Conservation (phyloP, 2,329 filamentous ascomycete species). For the Laburnicola sp. region DNA sequence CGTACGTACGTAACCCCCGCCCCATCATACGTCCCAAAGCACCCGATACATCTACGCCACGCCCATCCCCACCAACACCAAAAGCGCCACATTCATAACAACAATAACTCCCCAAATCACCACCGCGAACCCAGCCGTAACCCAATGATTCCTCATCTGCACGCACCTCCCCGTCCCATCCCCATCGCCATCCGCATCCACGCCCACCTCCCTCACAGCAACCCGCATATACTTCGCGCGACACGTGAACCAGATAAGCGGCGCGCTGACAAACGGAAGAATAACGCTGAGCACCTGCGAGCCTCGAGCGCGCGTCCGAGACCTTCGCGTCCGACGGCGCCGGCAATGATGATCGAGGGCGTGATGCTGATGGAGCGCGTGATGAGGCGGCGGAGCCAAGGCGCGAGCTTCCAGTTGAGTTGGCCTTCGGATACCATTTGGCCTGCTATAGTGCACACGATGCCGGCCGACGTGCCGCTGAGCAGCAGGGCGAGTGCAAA, state of each 20-base stretch:
- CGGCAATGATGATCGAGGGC: slow-evolving; percentile 81
- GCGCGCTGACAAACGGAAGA: slow-evolving; percentile 79
- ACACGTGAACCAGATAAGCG: slow-evolving; percentile 83
- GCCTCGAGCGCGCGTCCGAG: slow-evolving; percentile 70
- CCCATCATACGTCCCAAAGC: too few species aligned
- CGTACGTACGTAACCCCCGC: too few species aligned
- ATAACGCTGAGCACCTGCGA: slow-evolving; percentile 80
- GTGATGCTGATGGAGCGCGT: slow-evolving; percentile 80
- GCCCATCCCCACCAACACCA: slow-evolving; percentile 65
- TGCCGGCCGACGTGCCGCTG: slow-evolving; percentile 78
- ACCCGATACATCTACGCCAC: slow-evolving; percentile 12
- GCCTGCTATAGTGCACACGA: slow-evolving; percentile 86
- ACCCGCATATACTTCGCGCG: slow-evolving; percentile 80
- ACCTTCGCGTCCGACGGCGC: slow-evolving; percentile 70
- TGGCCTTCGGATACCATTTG: slow-evolving; percentile 89
- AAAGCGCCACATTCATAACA: slow-evolving; percentile 75
- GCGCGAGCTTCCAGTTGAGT: slow-evolving; percentile 70
- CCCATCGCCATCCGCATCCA: slow-evolving; percentile 14
- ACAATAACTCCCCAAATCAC: slow-evolving; percentile 74
- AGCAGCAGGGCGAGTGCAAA: slow-evolving; percentile 81
- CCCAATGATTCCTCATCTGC: slow-evolving; percentile 74
- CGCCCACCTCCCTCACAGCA: slow-evolving; percentile 32
- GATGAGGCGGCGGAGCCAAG: slow-evolving; percentile 77
- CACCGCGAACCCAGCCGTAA: slow-evolving; percentile 60
- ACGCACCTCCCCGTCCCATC: slow-evolving; percentile 23